These are phyloP conservation scores for Calonectria pseudoreteaudii DNA, from an alignment of 2,329 filamentous ascomycete genomes.

Conservation along the genomic window DNA sequence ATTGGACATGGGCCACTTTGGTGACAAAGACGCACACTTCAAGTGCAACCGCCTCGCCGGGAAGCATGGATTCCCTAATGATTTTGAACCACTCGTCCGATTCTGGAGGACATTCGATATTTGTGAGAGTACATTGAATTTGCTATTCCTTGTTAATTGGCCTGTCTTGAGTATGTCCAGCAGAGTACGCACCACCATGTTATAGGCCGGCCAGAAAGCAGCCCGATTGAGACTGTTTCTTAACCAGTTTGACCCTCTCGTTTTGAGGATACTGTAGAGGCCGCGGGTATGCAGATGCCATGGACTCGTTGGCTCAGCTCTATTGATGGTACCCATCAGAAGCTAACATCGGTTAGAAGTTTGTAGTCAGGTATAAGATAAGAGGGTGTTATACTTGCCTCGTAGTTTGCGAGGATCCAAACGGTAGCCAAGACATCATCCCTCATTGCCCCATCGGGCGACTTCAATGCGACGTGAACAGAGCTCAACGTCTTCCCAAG, in stretches of 20 bases:
- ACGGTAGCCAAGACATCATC: conserved; percentile 54
- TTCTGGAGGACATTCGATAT: conserved; percentile 50
- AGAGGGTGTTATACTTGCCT: conserved; percentile 40
- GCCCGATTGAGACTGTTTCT: conserved; percentile 39
- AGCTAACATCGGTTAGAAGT: conserved; percentile 42
- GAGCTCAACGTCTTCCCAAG: conserved; percentile 52
- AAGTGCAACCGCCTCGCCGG: conserved; percentile 44
- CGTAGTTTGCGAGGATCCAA: conserved; percentile 55
- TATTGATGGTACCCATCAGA: conserved; percentile 51
- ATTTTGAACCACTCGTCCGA: conserved; percentile 50
- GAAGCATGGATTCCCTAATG: conserved; percentile 40
- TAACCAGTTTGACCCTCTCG: conserved; percentile 46
- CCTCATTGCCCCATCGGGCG: conserved; percentile 43
- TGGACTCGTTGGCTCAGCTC: conserved; percentile 41
- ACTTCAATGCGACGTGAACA: conserved; percentile 52
- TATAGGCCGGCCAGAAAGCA: conserved; percentile 54
- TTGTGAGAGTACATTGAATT: conserved; percentile 50
- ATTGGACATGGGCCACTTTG: conserved; percentile 43
- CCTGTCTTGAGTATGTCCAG: background rate
- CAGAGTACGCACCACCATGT: conserved; percentile 50
- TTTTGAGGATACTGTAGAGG: conserved; percentile 51
- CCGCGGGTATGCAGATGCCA: conserved; percentile 54
- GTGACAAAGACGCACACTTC: conserved; percentile 44
- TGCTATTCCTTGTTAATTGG: conserved; percentile 45
- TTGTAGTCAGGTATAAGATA: background rate